These are phyloP conservation scores for Emmonsiellopsis sp. DNA, from an alignment of 2,329 filamentous ascomycete species.

Conservation along the genomic window DNA sequence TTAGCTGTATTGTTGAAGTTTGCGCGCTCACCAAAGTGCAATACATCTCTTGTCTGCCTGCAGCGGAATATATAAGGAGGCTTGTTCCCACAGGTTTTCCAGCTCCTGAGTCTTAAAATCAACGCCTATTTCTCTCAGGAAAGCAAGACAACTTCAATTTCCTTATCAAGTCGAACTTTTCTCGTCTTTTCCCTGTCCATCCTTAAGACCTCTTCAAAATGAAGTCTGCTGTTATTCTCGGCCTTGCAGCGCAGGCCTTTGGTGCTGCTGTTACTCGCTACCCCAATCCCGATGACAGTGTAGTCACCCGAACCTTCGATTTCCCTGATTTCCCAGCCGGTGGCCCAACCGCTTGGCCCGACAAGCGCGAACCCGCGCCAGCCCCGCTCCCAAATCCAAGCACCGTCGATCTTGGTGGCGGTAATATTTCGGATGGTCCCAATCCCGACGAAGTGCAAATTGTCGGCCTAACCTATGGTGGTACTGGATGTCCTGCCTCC, in stretches of 20 bases:
- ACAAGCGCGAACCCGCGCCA: slow-evolving; percentile 1
- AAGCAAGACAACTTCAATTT: too few species aligned
- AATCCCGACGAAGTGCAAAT: slow-evolving; percentile 31
- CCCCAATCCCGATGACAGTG: background rate
- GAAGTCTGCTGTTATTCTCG: slow-evolving; percentile 11
- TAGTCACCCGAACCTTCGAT: slow-evolving; percentile 4
- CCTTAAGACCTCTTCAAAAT: background rate
- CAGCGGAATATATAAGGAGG: too few species aligned
- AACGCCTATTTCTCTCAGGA: too few species aligned
- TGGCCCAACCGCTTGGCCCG: background rate
- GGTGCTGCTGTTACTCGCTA: slow-evolving; percentile 5
- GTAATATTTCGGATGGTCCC: slow-evolving; percentile 13
- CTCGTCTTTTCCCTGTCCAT: too few species aligned
- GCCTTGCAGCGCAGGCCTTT: slow-evolving; percentile 15
- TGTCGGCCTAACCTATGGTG: slow-evolving; percentile 36
- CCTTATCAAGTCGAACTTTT: too few species aligned
- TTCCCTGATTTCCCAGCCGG: slow-evolving; percentile 2
- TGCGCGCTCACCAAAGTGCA: too few species aligned
- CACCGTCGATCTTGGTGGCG: background rate
- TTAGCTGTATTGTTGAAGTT: too few species aligned
- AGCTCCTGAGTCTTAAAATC: too few species aligned
- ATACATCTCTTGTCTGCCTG: too few species aligned
- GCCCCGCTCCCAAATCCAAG: slow-evolving; percentile 10
- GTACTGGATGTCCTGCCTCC: slow-evolving; percentile 39
- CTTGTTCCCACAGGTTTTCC: too few species aligned